Percentiles rank a stretch among this genome's conserved stretches.
These are phyloP conservation scores for Taiwanofungus camphoratus DNA, from an alignment of 1,284 basidiomycete species.

Conservation along the genomic window DNA sequence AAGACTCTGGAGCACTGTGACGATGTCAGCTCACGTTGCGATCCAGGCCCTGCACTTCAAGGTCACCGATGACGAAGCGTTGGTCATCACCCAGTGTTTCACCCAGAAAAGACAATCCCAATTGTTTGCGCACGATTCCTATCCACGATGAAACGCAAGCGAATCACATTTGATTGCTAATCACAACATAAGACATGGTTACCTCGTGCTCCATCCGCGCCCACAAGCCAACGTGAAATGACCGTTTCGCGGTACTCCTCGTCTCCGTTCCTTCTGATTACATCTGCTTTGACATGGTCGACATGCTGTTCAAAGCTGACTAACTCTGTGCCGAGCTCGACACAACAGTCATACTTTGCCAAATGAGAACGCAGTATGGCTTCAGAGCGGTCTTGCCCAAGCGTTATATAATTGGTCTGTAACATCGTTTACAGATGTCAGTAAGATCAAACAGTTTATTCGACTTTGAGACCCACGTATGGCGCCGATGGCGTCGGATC, in stretches of 20 bases:
- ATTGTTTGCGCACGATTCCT: slow-evolving; percentile 26
- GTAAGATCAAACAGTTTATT: not conserved
- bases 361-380: slow-evolving; percentile 25
- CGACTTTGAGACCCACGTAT: slow-evolving; percentile 14
- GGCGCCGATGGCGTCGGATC: slow-evolving; percentile 15
- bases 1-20: not conserved
- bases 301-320: slow-evolving; percentile 19
- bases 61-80: slow-evolving; percentile 27
- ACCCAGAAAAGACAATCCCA: slow-evolving; percentile 27
- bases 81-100: slow-evolving; percentile 22
- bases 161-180: not conserved
- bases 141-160: not conserved
- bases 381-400: slow-evolving; percentile 26
- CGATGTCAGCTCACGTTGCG: slow-evolving; percentile 14
- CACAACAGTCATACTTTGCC: slow-evolving; percentile 17
- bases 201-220: slow-evolving; percentile 33
- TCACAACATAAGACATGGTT: not conserved
- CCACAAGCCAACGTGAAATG: slow-evolving; percentile 24
- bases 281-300: slow-evolving; percentile 18
- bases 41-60: slow-evolving; percentile 23
- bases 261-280: slow-evolving; percentile 7
- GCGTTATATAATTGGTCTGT: slow-evolving; percentile 10
- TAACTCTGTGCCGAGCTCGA: slow-evolving; percentile 28
- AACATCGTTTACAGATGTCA: not conserved
- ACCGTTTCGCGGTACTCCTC: slow-evolving; percentile 10